Percentiles rank a stretch among this genome's conserved stretches.
Conservation (phyloP, 2,329 filamentous ascomycete species). For the Hypoxylon sp. region DNA sequence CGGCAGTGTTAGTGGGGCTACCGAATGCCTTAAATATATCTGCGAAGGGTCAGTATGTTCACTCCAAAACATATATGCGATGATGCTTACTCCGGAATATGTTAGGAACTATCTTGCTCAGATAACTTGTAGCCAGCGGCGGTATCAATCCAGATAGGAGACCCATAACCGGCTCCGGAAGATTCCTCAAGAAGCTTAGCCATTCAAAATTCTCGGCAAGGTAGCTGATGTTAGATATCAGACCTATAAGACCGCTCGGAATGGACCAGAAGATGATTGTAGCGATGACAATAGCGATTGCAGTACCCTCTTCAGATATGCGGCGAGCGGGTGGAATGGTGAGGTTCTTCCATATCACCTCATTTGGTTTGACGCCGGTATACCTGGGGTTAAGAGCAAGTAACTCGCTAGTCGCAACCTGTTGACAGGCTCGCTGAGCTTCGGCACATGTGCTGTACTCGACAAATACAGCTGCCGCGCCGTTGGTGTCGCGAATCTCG, state of each 20-base stretch:
- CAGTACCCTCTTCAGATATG: conserved; percentile 61
- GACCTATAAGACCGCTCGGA: conserved; percentile 81
- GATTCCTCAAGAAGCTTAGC: conserved; percentile 76
- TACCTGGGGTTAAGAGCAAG: conserved; percentile 46
- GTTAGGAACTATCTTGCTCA: conserved; percentile 85
- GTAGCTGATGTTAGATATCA: conserved; percentile 84
- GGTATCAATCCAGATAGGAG: conserved; percentile 88
- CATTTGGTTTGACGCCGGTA: conserved; percentile 76
- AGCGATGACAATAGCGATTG: conserved; percentile 73
- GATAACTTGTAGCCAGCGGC: conserved; percentile 78
- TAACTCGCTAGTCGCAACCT: conserved; percentile 44
- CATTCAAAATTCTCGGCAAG: conserved; percentile 74
- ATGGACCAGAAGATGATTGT: conserved; percentile 89
- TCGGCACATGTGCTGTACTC: conserved; percentile 86
- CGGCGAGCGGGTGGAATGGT: conserved; percentile 55
- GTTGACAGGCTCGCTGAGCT: conserved; percentile 86
- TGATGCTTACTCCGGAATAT: conserved; percentile 74
- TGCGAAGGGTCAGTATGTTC: conserved; percentile 48
- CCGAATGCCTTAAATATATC: conserved; percentile 78
- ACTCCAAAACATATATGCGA: not conserved
- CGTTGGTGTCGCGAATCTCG: conserved; percentile 39
- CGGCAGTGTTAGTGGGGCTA: conserved; percentile 74
- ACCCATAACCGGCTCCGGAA: conserved; percentile 77
- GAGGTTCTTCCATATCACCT: conserved; percentile 89
- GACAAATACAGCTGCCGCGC: conserved; percentile 83